Percentiles rank a stretch among this genome's conserved stretches.
Conservation (phyloP, 108 stramenopile genomes). For the Nannochloropsis salina region DNA sequence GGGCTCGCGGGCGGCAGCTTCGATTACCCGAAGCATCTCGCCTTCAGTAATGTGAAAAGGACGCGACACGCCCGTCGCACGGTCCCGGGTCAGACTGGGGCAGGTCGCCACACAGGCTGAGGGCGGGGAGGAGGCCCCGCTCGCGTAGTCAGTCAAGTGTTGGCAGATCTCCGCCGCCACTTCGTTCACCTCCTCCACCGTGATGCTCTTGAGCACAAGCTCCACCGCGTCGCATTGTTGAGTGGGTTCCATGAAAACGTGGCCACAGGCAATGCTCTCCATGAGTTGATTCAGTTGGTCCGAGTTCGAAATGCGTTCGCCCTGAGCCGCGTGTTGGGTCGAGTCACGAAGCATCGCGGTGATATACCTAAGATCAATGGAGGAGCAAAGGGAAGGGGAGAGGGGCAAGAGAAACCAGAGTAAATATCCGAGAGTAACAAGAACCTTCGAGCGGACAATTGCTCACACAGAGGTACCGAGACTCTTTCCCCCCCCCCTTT, state of each 20-base stretch:
- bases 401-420: background rate
- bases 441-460: no score
- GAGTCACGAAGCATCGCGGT: constrained; percentile 84
- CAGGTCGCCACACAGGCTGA: constrained; percentile 7
- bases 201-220: constrained; percentile 70
- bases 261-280: constrained; percentile 92
- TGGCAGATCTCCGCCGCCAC: constrained; percentile 84
- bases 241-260: constrained; percentile 92
- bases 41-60: background rate
- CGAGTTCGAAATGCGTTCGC: constrained; percentile 80
- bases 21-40: background rate
- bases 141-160: constrained; percentile 59
- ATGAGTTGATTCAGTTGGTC: constrained; percentile 88
- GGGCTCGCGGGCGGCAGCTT: background rate
- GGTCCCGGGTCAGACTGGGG: background rate
- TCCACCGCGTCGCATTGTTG: constrained; percentile 79
- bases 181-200: constrained; percentile 85
- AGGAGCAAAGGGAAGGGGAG: background rate
- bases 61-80: constrained; percentile 20
- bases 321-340: constrained; percentile 84
- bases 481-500: background rate
- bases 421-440: no score
- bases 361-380: constrained; percentile 60
- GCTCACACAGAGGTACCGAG: no score
- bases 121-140: constrained; percentile 45